Conservation (phyloP, 108 stramenopile genomes). For the Nannochloropsis salina region DNA sequence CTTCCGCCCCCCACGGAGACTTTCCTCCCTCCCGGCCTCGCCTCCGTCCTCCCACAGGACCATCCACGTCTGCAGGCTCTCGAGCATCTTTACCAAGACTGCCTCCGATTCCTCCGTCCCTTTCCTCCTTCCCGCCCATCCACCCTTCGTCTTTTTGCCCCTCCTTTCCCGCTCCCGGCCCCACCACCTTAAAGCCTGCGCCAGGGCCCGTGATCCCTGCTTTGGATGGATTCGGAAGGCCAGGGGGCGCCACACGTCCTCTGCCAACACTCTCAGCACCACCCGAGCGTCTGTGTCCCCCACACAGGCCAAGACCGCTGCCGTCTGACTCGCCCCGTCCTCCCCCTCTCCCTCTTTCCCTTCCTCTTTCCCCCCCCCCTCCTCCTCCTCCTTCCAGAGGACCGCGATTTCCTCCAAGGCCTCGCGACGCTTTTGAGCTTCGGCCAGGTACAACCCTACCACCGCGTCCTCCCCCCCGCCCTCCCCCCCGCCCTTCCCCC, state of each 20-base stretch:
- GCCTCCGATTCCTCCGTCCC: not conserved
- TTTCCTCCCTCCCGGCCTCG: no score
- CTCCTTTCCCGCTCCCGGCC: not conserved
- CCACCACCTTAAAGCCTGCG: no score
- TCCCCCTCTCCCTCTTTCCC: not conserved
- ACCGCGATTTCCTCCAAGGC: not conserved
- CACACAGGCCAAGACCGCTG: not conserved
- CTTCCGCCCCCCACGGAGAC: no score
- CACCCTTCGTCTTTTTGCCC: not conserved
- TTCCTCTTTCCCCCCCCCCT: not conserved
- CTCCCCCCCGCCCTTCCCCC: not conserved
- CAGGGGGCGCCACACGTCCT: not conserved
- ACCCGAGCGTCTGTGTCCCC: not conserved
- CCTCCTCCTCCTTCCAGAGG: not conserved
- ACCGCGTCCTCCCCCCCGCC: not conserved
- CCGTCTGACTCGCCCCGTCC: not conserved
- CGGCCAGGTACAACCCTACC: not conserved
- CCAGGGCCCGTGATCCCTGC: no score
- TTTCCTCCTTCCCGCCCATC: not conserved
- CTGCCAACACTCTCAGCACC: not conserved
- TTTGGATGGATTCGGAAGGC: no score
- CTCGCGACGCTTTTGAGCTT: not conserved
- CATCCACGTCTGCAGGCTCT: no score
- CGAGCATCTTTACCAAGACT: no score
- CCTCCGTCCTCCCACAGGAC: no score